Base-by-base conservation (phyloP, 2,329 filamentous ascomycete species). In the Pseudocercospora musae region DNA sequence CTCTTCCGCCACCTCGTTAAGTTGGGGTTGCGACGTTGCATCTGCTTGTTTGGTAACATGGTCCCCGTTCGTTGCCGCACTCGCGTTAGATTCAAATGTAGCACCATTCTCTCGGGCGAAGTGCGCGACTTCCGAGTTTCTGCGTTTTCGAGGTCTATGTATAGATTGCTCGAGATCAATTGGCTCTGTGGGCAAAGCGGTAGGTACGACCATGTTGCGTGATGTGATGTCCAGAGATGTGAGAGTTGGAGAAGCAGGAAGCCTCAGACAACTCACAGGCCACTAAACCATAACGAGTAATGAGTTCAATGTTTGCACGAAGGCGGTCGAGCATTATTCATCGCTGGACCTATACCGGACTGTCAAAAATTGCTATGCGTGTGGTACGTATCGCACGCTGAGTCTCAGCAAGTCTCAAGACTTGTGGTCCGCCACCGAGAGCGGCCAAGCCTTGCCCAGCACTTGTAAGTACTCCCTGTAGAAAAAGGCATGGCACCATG, bases 121-220 rank as follows among this genome's bases (percentile, higher is more conserved):
- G 11, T 54, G 52, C 8, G 52, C 23, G 11, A 54, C n/a, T 54
- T 54, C 52, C n/a, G 52, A 54, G 6, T 33, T 54, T 4, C 31
- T 20, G 31, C 52, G 31, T 23, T 54, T 54, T 10, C 25, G 31
- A 11, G 52, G 31, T 13, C 18, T 20, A 13, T 33, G 29, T 7
- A 54, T 8, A 3, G 29, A 23, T 10, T 10, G n/a, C 52, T 54
- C 52, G n/a, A 69, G 60, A 11, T 64, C 48, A 0, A 64, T 63
- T 10, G 64, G 60, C 55, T 63, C 59, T 11, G 66, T 46, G n/a
- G 64, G 59, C 23, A 68, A 56, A 15, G 63, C 54, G 29, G 64
- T 65, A 27, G 65, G 65, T 13, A 67, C 50, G 13, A 66, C 62
- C 65, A 67, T 67, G 33, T 40, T 42, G 37, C 37, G 37, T n/a